Evolutionary conservation across 345 rosid species (phyloP), one percentile per base, ranked within the genome.

Genomic region (Turritis glabra): DNA sequence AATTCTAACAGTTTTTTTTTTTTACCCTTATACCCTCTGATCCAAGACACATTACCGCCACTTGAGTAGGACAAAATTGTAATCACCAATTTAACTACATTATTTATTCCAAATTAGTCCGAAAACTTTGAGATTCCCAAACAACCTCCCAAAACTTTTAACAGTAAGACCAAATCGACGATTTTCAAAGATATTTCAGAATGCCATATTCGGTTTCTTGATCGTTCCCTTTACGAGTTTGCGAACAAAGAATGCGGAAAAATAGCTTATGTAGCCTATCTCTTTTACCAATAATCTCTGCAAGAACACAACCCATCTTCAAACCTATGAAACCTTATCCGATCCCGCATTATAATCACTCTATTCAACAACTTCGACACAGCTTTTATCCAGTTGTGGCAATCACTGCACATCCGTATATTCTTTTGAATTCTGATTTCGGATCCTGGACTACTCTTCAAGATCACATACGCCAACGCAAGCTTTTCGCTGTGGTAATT

Each of bases 301-400:
- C 97, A 85, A 27, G 98, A 89, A 77, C 98, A 93, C 26, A 65
- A 68, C 35, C 93, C 96, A 57, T 83, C 85, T 83, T 90, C 90
- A 84, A 93, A 90, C 63, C 60, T 79, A 82, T 90, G 98, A 83
- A 93, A 93, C 52, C 94, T 85, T 63, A 84, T 81, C 38, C 93
- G 83, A 75, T 93, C 98, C 81, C 97, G 85, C 9, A 89, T 83
- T 6, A 88, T 65, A 67, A 90, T 80, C 29, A 85, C 90, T 77
- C 96, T 83, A 72, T 71, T 80, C 55, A 89, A 76, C 37, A 88
- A 40, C 77, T 75, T 83, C 0, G 97, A 88, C 48, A 89, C 87
- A 62, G 82, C 43, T 73, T 88, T 93, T 54, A 89, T 82, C 97
- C 91, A 90, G 71, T 40, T 75, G 69, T 93, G 96, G 64, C 98